phyloP scores from a whole-genome alignment of 176 grass and related monocot genomes.

The Eragrostis curvula region DNA sequence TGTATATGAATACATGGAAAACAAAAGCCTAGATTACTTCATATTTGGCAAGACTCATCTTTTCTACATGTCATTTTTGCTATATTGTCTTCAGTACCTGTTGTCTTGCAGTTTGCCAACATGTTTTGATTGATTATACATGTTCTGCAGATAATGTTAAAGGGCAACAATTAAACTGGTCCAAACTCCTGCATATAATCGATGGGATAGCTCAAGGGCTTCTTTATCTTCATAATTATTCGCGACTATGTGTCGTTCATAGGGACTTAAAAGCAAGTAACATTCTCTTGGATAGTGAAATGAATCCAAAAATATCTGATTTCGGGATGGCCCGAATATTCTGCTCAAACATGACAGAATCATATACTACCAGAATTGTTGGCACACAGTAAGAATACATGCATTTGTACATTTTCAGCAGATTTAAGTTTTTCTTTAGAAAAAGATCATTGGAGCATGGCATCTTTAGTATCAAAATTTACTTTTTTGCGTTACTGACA shows the following conservation, averaged over 20 bases:
- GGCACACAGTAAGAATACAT: slow-evolving; percentile 69
- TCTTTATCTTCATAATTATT: slow-evolving; percentile 75
- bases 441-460: slow-evolving; percentile 1
- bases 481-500: slow-evolving; percentile 22
- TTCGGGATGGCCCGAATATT: slow-evolving; percentile 72
- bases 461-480: slow-evolving; percentile 25
- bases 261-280: slow-evolving; percentile 82
- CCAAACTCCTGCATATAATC: slow-evolving; percentile 50
- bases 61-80: neutral
- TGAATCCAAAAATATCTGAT: slow-evolving; percentile 82
- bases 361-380: slow-evolving; percentile 63
- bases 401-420: slow-evolving; percentile 20
- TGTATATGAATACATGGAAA: slow-evolving; percentile 76
- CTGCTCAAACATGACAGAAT: slow-evolving; percentile 42
- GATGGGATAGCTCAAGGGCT: slow-evolving; percentile 67
- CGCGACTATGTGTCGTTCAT: slow-evolving; percentile 57
- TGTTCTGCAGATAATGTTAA: slow-evolving; percentile 47
- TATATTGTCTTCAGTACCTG: too few species aligned
- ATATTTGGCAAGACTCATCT: slow-evolving; percentile 51
- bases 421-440: neutral
- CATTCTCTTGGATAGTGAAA: slow-evolving; percentile 62
- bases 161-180: slow-evolving; percentile 45
- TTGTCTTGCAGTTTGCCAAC: slow-evolving; percentile 7
- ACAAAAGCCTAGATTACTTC: slow-evolving; percentile 75
- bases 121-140: slow-evolving; percentile 4